Evolutionary conservation across 2,329 filamentous ascomycete genomes (phyloP), one percentile per base, ranked within the genome.

Genomic region (Ceratocystiopsis brevicomis): DNA sequence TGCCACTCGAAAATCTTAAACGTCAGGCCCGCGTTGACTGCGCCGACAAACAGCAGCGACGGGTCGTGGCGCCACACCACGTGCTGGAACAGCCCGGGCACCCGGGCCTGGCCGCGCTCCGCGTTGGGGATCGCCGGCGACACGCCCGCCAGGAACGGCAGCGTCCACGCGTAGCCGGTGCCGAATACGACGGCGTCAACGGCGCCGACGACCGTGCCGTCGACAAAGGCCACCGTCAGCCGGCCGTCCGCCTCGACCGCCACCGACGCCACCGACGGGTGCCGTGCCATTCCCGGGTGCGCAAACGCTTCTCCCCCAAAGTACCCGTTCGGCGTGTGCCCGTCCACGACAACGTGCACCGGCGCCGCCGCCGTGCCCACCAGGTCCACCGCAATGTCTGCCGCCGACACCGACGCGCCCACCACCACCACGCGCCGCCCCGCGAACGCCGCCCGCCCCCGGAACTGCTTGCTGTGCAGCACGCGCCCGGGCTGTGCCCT

Each of bases 121-220:
- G 25, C 25, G 51, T 73, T 72, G 13, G 64, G 60, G 1, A 69
- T 56, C 3, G 61, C 54, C 6, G 25, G 25, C 6, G 25, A 4
- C 0, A 78, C 60, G 1, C 63, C 53, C 0, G 70, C 69, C 0
- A 78, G 53, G 52, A 78, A 80, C 0, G 74, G 75, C 0, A 79
- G 53, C 0, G 71, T 73, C 73, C 73, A 80, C 21, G 62, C 67
- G 54, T 78, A 80, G 0, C 77, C 77, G 0, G 77, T 81, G 18
- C 74, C 76, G 46, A 81, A 76, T 48, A 81, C 69, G 47, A 81
- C 63, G 50, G 70, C 54, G 53, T 81, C 76, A 14, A 81, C 68
- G 16, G 68, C 60, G 0, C 61, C 48, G 8, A 75, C 60, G 1
- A 53, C 59, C 1, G 60, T 65, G 2, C 73, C 73, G 48, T 79